Conservation (phyloP, 345 rosid genomes). For the Durio zibethinus region DNA sequence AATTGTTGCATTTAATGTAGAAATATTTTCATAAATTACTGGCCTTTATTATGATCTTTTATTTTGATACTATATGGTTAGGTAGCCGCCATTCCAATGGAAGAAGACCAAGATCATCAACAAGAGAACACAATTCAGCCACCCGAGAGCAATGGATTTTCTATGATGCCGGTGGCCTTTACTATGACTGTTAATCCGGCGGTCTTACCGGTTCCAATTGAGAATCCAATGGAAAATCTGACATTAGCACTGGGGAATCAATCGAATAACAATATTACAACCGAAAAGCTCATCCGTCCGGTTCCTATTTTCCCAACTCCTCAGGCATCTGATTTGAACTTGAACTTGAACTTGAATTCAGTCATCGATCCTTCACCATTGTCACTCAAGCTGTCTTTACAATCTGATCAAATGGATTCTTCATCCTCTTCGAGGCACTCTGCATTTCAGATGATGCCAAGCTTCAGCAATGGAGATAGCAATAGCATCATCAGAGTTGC, state of each 20-base stretch:
- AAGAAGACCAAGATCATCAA: constrained; percentile 36
- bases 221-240: constrained; percentile 35
- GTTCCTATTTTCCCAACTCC: constrained; percentile 26
- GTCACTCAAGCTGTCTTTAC: constrained; percentile 58
- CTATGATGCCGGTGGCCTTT: constrained; percentile 38
- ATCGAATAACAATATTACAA: constrained; percentile 14
- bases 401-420: constrained; percentile 44
- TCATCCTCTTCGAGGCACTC: constrained; percentile 41
- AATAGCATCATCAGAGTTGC: constrained; percentile 65
- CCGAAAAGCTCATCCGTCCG: constrained; percentile 32
- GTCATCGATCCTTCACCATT: constrained; percentile 34
- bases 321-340: constrained; percentile 36
- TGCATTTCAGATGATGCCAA: constrained; percentile 44
- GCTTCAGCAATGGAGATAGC: constrained; percentile 62
- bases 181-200: constrained; percentile 23
- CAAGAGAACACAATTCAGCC: constrained; percentile 38
- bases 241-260: constrained; percentile 21
- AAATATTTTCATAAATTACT: background rate
- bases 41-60: background rate
- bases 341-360: constrained; percentile 33
- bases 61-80: constrained; percentile 12
- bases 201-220: constrained; percentile 27
- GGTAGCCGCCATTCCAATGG: constrained; percentile 58
- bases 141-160: constrained; percentile 29
- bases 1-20: background rate